phyloP scores from a whole-genome alignment of 148 eudicot genomes.

The Nepenthes mirabilis region DNA sequence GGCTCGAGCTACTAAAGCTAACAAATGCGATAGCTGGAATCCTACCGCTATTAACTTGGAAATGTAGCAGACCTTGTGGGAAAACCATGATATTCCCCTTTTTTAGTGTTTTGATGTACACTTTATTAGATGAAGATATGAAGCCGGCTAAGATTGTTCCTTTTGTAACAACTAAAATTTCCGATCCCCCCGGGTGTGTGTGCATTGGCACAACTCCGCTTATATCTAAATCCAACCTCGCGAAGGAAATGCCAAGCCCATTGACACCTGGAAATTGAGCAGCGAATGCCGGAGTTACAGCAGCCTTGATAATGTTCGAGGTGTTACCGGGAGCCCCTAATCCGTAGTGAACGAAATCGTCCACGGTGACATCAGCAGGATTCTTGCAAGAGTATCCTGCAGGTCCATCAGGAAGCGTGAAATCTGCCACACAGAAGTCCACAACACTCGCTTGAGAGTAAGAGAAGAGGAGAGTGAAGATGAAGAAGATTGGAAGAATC shows the following conservation, averaged over 20 bases:
- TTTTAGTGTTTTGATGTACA: constrained; percentile 33
- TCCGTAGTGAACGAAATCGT: constrained; percentile 51
- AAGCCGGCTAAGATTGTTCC: constrained; percentile 65
- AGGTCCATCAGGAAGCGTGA: constrained; percentile 29
- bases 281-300: constrained; percentile 63
- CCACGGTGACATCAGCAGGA: constrained; percentile 19
- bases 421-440: constrained; percentile 75
- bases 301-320: constrained; percentile 54
- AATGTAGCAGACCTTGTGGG: constrained; percentile 80
- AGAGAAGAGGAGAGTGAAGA: constrained; percentile 29
- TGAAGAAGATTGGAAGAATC: constrained; percentile 21
- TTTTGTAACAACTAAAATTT: constrained; percentile 36
- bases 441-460: constrained; percentile 19
- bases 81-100: constrained; percentile 69
- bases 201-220: constrained; percentile 82
- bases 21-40: constrained; percentile 34
- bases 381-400: constrained; percentile 76
- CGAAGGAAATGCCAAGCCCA: constrained; percentile 68
- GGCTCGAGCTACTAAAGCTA: constrained; percentile 44
- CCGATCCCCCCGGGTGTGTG: constrained; percentile 71
- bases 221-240: constrained; percentile 48
- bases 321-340: constrained; percentile 48
- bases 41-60: constrained; percentile 50
- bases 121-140: constrained; percentile 36
- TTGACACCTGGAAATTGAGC: constrained; percentile 70